Evolutionary conservation across 257 asterid species (phyloP), one percentile per base, ranked within the genome.

Genomic region (Capsicum pubescens): DNA sequence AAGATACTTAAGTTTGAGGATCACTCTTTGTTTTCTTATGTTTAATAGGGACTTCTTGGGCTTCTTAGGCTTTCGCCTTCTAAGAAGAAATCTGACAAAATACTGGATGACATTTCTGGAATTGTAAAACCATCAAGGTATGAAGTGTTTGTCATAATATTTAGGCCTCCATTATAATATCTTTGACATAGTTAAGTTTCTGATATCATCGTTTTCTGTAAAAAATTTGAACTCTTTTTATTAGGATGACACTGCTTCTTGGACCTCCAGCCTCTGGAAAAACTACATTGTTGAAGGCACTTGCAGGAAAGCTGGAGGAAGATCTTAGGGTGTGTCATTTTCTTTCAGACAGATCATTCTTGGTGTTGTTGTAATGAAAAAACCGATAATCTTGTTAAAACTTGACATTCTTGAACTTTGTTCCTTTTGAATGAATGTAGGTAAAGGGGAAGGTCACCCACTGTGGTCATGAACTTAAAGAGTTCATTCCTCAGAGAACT

Each of bases 191-290:
- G 82, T 87, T 79, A 88, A 88, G 88, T 88, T 89, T 80, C 88
- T 89, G 80, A 74, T 50, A 50, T 74, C 61, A 7, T 54, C 50
- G 60, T 74, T 50, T 12, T 50, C 56, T 2, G 26, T 52, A 7
- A 72, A 72, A 76, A 13, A 0, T 14, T 76, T 76, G 26, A 39
- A 76, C 12, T 50, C 60, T 10, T 74, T 19, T 88, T 63, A 84
- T 48, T 84, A 95, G 99, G 97, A 92, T 93, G 97, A 91, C 99
- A 21, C 91, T 97, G 64, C 97, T 97, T 89, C 97, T 97, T 70
- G 99, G 99, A 68, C 99, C 99, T 85, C 99, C 99, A 5, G 91
- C 98, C 3, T 82, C 98, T 3, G 99, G 99, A 72, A 97, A 97
- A 87, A 97, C 99, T 36, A 89, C 91, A 32, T 84, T 95, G 85